A percentile compares a stretch with the other conserved stretches of the same genome.
Evolutionary conservation across 768 basidiomycete genomes (phyloP).

Genomic region (Podaxis rugospora): DNA sequence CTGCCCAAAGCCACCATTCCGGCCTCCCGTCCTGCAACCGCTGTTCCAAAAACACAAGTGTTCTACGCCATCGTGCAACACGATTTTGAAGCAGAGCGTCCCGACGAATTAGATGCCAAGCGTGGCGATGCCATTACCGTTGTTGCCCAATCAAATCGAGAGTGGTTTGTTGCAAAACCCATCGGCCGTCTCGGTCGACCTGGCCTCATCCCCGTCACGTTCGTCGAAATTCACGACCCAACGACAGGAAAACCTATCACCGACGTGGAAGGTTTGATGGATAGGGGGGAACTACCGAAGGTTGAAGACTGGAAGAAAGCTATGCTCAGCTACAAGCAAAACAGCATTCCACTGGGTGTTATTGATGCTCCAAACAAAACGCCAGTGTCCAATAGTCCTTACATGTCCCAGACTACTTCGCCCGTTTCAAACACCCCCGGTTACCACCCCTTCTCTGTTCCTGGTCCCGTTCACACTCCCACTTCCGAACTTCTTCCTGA

Average conservation of each 20-base stretch:
- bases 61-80: conserved; percentile 95
- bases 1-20: conserved; percentile 16
- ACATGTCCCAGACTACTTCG: conserved; percentile 20
- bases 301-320: conserved; percentile 99
- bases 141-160: conserved; percentile 98
- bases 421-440: conserved; percentile 25
- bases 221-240: conserved; percentile 95
- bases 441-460: conserved; percentile 11
- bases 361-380: conserved; percentile 56
- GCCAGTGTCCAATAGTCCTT: conserved; percentile 42
- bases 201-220: conserved; percentile 94
- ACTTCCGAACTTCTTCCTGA: conserved; percentile 57
- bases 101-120: conserved; percentile 94
- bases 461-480: conserved; percentile 31
- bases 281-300: conserved; percentile 82
- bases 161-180: conserved; percentile 99
- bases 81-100: conserved; percentile 92
- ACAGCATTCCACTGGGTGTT: conserved; percentile 90
- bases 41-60: conserved; percentile 46
- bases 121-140: conserved; percentile 93
- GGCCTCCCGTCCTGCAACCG: conserved; percentile 16
- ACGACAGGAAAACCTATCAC: conserved; percentile 73
- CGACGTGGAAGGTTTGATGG: conserved; percentile 76
- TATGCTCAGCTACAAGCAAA: conserved; percentile 93
- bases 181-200: conserved; percentile 94